Percentiles rank a stretch among this genome's conserved stretches.
Conservation (phyloP, 768 basidiomycete genomes). For the Agrocybe praecox region DNA sequence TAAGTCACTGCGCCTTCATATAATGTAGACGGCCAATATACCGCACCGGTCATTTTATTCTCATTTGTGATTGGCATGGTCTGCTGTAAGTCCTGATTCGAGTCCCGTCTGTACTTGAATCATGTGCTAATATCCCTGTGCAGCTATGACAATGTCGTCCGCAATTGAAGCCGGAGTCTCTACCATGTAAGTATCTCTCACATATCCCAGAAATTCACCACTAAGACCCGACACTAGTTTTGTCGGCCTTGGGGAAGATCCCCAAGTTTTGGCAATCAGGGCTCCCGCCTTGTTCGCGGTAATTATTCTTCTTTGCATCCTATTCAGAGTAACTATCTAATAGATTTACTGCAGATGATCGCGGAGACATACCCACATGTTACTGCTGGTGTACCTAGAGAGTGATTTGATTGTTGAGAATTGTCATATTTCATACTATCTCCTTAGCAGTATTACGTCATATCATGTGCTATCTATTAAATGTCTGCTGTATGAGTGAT, state of each 20-base stretch:
- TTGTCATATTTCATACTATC: not conserved
- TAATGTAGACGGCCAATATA: slow-evolving; percentile 74
- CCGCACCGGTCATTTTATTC: slow-evolving; percentile 75
- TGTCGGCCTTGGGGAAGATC: slow-evolving; percentile 85
- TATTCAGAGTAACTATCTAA: not conserved
- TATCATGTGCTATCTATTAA: not conserved
- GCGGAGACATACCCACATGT: slow-evolving; percentile 70
- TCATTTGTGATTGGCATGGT: slow-evolving; percentile 79
- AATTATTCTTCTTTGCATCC: slow-evolving; percentile 17
- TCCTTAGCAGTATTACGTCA: not conserved
- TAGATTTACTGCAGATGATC: slow-evolving; percentile 51
- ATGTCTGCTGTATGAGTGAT: not conserved
- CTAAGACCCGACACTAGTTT: slow-evolving; percentile 44
- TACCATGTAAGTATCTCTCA: slow-evolving; percentile 59
- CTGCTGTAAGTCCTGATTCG: slow-evolving; percentile 52
- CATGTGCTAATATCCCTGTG: slow-evolving; percentile 2
- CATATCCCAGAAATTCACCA: not conserved
- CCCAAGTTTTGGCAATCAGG: slow-evolving; percentile 71
- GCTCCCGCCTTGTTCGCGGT: slow-evolving; percentile 73
- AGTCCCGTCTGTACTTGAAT: not conserved
- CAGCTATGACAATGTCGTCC: slow-evolving; percentile 69
- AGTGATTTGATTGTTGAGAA: slow-evolving; percentile 6
- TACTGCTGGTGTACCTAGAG: slow-evolving; percentile 56
- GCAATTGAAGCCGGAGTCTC: slow-evolving; percentile 87
- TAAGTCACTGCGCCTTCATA: slow-evolving; percentile 75